phyloP scores from a whole-genome alignment of 176 grass and related monocot species.

The Pontederia paniculata region DNA sequence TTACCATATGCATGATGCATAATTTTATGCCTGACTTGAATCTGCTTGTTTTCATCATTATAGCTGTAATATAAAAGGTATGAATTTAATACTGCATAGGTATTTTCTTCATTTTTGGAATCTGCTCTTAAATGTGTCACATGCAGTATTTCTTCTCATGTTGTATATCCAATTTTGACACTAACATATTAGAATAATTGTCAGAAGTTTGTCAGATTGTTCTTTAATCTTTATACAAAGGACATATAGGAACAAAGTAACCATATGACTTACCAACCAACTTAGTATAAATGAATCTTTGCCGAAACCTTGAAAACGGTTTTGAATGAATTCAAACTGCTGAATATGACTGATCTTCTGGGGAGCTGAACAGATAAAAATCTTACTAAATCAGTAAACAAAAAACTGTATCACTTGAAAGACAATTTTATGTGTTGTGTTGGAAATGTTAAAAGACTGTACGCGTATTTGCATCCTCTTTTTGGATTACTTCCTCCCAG shows the following conservation, averaged over 20 bases:
- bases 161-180: background rate
- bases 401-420: background rate
- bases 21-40: too few species aligned
- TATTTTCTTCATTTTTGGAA: too few species aligned
- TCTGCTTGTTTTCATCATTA: too few species aligned
- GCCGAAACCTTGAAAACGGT: slow-evolving; percentile 1
- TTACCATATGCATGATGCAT: too few species aligned
- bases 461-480: background rate
- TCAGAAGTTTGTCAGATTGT: background rate
- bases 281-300: slow-evolving; percentile 11
- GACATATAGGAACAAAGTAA: background rate
- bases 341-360: background rate
- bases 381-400: background rate
- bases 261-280: slow-evolving; percentile 1
- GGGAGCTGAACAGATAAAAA: slow-evolving; percentile 9
- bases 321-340: background rate
- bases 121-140: too few species aligned
- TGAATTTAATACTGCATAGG: too few species aligned
- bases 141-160: too few species aligned
- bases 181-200: background rate
- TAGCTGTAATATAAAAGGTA: too few species aligned
- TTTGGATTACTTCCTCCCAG: slow-evolving; percentile 17
- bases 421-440: background rate
- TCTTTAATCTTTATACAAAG: background rate
- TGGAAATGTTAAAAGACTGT: background rate